Evolutionary conservation across 169 alveolate genomes (phyloP), one percentile per base, ranked within the genome.

Genomic region (Babesia caballi): DNA sequence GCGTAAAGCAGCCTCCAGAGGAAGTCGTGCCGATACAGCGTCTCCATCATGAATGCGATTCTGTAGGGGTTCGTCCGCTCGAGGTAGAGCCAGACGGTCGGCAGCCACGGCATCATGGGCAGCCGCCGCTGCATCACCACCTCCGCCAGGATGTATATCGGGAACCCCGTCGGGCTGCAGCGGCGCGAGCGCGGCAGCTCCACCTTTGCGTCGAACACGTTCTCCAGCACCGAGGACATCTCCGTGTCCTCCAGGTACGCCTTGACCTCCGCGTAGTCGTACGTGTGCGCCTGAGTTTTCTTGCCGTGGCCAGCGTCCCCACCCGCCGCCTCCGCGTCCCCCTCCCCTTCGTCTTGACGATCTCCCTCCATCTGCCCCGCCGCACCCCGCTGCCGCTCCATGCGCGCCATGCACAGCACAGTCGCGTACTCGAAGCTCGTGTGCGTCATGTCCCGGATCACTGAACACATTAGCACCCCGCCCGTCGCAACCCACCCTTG

Each of bases 341-440:
- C 38, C 33, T 14, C 4, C 36, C 40, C 9, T 2, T 67, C 35
- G 23, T 8, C 6, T 5, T 2, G 4, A 7, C 25, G 21, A 28
- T 17, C 49, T 2, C 9, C 49, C 32, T 15, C 44, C 30, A 0
- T 12, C 8, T 28, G 46, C 14, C 36, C 57, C 1, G n/a, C 19
- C 3, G 8, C 51, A 5, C 53, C 46, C 3, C 82, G 46, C n/a
- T 19, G 33, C 23, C n/a, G 66, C 19, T 19, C 30, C 66, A 33
- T 14, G 23, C 6, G 11, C 21, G 9, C 17, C 32, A 53, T 6
- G 65, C 74, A 35, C 15, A 59, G 9, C 66, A 71, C 7, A 23
- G 74, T 35, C 2, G 73, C n/a, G 44, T 71, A 71, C 58, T 71
- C 82, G 40, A 71, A 71, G 41, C 82, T 71, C 17, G 82, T 71